Evolutionary conservation across 2,329 filamentous ascomycete genomes (phyloP).

Genomic region (Fusarium fujikuroi): DNA sequence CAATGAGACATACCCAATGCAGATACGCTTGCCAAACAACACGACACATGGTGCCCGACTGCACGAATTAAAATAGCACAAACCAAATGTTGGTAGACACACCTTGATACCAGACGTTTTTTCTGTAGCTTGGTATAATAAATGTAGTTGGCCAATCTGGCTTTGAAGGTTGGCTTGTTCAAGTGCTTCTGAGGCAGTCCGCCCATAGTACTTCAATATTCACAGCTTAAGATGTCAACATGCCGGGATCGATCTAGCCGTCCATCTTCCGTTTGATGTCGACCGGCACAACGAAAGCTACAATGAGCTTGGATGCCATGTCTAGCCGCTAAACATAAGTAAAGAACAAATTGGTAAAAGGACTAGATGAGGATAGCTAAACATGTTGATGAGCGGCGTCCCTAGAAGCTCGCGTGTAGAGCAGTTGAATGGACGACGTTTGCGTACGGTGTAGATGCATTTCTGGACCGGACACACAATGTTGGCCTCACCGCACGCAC

Average conservation of each 20-base stretch:
- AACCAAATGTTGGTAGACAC: not conserved
- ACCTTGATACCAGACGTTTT: not conserved
- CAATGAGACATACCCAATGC: not conserved
- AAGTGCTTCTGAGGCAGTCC: not conserved
- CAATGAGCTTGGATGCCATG: too few species aligned
- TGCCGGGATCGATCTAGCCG: not conserved
- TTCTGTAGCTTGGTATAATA: not conserved
- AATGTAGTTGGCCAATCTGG: not conserved
- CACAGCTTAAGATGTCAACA: not conserved
- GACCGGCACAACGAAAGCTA: not conserved
- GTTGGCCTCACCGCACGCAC: accelerated
- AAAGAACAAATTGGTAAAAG: too few species aligned
- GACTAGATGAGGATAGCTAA: not conserved
- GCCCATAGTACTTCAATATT: not conserved
- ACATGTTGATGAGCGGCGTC: not conserved
- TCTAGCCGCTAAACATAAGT: not conserved
- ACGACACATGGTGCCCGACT: not conserved
- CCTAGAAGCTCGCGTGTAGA: not conserved
- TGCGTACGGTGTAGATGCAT: not conserved
- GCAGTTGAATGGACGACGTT: not conserved
- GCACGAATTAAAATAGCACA: not conserved
- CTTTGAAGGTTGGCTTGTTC: not conserved
- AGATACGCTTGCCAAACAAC: not conserved
- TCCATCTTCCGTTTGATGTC: not conserved
- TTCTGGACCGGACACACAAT: accelerated